These are phyloP conservation scores for Daldinia eschscholtzii DNA, from an alignment of 2,329 filamentous ascomycete species.

Conservation along the genomic window DNA sequence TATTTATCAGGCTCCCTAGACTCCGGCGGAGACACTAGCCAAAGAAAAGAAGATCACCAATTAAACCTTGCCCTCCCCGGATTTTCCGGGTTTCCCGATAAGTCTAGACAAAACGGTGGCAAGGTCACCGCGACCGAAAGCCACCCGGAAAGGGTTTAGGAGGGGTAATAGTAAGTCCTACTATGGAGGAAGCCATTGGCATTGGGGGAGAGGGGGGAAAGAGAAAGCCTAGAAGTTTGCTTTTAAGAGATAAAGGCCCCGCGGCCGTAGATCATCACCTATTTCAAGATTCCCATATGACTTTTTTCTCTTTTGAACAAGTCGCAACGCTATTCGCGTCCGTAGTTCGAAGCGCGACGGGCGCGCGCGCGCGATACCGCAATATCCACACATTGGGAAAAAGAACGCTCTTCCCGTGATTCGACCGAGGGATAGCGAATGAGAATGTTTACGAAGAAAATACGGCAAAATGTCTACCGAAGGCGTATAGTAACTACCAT, in stretches of 20 bases:
- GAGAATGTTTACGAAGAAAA: constrained; percentile 16
- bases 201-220: neutral
- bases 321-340: constrained; percentile 29
- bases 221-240: constrained; percentile 27
- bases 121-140: constrained; percentile 31
- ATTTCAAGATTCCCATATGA: constrained; percentile 37
- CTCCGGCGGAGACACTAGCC: constrained; percentile 22
- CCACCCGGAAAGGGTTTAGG: constrained; percentile 23
- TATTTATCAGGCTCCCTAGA: constrained; percentile 19
- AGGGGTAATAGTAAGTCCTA: constrained; percentile 15
- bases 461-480: neutral
- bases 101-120: constrained; percentile 24
- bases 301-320: constrained; percentile 14
- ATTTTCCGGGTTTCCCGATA: constrained; percentile 35
- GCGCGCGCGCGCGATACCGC: constrained; percentile 29
- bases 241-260: neutral
- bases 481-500: constrained; percentile 13
- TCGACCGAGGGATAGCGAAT: constrained; percentile 33
- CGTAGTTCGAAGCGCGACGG: constrained; percentile 28
- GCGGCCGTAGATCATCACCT: constrained; percentile 35
- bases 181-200: constrained; percentile 5
- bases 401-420: constrained; percentile 29
- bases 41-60: constrained; percentile 26
- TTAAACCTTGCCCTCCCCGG: constrained; percentile 32
- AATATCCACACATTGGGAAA: constrained; percentile 7